phyloP scores from a whole-genome alignment of 305 asterid species.

The Fraxinus nigra region DNA sequence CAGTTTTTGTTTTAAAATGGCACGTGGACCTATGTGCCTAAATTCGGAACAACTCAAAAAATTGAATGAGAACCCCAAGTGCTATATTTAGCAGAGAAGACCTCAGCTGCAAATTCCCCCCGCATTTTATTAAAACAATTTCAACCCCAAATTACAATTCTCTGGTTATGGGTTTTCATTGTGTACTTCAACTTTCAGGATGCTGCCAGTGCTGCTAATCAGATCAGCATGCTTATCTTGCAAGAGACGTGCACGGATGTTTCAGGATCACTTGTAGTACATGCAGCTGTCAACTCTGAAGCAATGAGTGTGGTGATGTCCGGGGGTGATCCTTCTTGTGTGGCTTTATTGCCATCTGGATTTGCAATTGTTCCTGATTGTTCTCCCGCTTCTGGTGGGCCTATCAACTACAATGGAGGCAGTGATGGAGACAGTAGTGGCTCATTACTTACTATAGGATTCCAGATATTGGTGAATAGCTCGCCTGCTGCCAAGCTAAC shows the following conservation, averaged over 20 bases:
- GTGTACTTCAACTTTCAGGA: constrained; percentile 38
- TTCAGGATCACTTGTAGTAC: constrained; percentile 60
- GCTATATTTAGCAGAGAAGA: not conserved
- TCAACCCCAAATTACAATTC: not conserved
- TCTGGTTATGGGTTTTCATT: not conserved
- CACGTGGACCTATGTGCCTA: not conserved
- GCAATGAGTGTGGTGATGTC: constrained; percentile 48
- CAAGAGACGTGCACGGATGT: constrained; percentile 60
- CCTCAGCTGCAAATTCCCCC: not conserved
- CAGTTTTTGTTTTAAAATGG: not conserved
- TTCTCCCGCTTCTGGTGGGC: constrained; percentile 23
- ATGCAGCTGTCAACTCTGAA: constrained; percentile 49
- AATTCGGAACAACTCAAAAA: not conserved
- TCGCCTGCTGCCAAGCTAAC: constrained; percentile 57
- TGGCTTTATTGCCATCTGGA: constrained; percentile 70
- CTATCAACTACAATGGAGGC: not conserved
- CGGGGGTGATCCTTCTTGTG: constrained; percentile 59
- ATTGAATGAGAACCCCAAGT: not conserved
- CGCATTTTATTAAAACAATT: not conserved
- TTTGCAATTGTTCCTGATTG: constrained; percentile 64
- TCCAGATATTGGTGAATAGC: constrained; percentile 60
- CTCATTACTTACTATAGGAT: constrained; percentile 64
- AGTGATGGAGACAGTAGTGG: constrained; percentile 31
- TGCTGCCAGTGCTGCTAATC: not conserved
- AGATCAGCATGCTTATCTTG: constrained; percentile 41